Evolutionary conservation across 495 filamentous ascomycete species (phyloP).

Genomic region (Amphirosellinia nigrospora): DNA sequence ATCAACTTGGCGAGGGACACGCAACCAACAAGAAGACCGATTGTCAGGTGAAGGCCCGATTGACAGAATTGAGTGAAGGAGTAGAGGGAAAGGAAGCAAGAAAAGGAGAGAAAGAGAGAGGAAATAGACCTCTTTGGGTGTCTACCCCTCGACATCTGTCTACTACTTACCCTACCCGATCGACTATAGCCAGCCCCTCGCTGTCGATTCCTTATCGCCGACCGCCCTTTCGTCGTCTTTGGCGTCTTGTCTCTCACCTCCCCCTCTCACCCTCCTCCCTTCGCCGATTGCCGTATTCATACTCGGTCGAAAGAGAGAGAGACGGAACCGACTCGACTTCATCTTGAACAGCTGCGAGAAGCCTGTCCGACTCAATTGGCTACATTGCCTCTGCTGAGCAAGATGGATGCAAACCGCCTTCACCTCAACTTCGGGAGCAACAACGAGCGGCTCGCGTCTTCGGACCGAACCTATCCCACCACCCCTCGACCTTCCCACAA

Average conservation of each 20-base stretch:
- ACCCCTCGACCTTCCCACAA: conserved; percentile 97
- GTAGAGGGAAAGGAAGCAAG: too few relatives aligned
- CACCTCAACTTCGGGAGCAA: conserved; percentile 73
- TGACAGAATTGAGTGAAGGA: not conserved
- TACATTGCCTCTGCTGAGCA: conserved; percentile 16
- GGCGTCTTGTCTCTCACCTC: not conserved
- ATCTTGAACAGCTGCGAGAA: not conserved
- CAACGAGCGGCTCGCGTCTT: conserved; percentile 68
- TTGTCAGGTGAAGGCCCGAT: not conserved
- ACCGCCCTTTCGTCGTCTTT: conserved; percentile 7
- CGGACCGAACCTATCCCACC: conserved; percentile 89
- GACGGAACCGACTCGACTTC: not conserved
- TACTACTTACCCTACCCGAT: not conserved
- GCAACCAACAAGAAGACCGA: not conserved
- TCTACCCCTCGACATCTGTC: not conserved
- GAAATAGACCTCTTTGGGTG: not conserved
- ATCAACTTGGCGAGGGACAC: not conserved
- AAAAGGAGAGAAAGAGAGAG: not conserved
- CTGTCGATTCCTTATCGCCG: not conserved
- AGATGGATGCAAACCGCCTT: conserved; percentile 64
- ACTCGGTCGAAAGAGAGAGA: not conserved
- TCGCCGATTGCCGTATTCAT: not conserved
- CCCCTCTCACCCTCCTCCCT: not conserved
- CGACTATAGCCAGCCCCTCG: not conserved
- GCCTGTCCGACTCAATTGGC: not conserved